A percentile compares a stretch with the other conserved stretches of the same genome.
These are phyloP conservation scores for Dalbergia oliveri DNA, from an alignment of 306 rosid genomes.

Conservation along the genomic window DNA sequence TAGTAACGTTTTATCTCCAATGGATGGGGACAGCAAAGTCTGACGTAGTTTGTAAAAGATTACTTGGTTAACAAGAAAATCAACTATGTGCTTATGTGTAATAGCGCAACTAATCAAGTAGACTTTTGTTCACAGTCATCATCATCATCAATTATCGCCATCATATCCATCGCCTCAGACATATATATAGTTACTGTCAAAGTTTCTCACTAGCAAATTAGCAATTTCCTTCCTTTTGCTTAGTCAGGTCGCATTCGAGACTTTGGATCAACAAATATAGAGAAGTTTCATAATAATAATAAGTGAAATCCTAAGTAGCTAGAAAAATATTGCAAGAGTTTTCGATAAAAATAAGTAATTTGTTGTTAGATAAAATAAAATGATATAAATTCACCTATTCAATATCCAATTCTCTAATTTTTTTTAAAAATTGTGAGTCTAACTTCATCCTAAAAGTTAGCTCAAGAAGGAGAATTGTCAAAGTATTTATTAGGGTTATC, in stretches of 20 bases:
- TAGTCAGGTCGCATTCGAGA: conserved; percentile 37
- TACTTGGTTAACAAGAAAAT: conserved; percentile 35
- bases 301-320: too few relatives aligned
- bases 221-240: conserved; percentile 40
- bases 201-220: conserved; percentile 13
- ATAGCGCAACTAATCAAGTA: conserved; percentile 25
- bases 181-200: conserved; percentile 23
- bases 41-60: conserved; percentile 26
- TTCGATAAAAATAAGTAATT: too few relatives aligned
- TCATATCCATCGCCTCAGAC: conserved; percentile 15
- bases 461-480: too few relatives aligned
- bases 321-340: too few relatives aligned
- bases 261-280: conserved; percentile 15
- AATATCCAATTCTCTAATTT: too few relatives aligned
- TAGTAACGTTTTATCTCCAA: neutral
- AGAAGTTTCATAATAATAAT: neutral
- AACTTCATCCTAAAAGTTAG: too few relatives aligned
- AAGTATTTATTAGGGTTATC: too few relatives aligned
- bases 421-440: too few relatives aligned
- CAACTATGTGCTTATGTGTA: neutral
- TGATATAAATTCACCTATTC: too few relatives aligned
- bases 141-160: conserved; percentile 34
- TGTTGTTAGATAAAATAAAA: too few relatives aligned
- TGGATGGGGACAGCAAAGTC: conserved; percentile 10
- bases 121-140: conserved; percentile 37